Conservation (phyloP, 2,329 filamentous ascomycete genomes). For the Cladosporium colombiae region DNA sequence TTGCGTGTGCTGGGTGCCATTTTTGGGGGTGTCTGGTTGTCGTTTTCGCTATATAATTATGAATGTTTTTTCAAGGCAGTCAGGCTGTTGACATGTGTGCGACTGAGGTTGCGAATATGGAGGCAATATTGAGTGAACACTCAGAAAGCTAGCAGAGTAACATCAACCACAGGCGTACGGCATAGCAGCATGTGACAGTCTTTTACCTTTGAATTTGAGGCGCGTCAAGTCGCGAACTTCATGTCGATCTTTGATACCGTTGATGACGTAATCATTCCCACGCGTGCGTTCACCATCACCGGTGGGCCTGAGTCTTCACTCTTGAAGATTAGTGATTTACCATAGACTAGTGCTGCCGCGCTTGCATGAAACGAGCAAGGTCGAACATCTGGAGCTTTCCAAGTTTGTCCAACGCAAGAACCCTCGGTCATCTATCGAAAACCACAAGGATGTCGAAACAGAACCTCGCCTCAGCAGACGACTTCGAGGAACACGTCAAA, state of each 20-base stretch:
- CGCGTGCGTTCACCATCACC: too few relatives aligned
- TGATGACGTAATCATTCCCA: neutral
- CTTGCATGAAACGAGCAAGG: neutral
- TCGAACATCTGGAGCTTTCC: neutral
- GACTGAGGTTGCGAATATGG: neutral
- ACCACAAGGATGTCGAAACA: neutral
- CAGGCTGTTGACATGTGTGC: neutral
- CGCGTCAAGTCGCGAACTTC: neutral
- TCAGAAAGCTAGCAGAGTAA: too few relatives aligned
- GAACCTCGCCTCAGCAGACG: slow-evolving; percentile 25
- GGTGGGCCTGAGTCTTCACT: neutral
- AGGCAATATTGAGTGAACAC: neutral
- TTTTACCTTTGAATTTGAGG: neutral
- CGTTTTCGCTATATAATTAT: neutral
- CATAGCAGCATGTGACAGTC: neutral
- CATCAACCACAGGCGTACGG: neutral
- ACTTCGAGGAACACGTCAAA: slow-evolving; percentile 26
- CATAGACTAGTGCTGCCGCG: neutral
- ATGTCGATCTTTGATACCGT: neutral
- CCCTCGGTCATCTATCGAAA: neutral
- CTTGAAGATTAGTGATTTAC: neutral
- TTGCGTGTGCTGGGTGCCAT: slow-evolving; percentile 28
- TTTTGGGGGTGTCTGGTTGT: neutral
- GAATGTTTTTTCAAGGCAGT: neutral
- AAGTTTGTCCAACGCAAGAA: neutral